Percentiles rank a stretch among this genome's conserved stretches.
These are phyloP conservation scores for Syzygium syzygioides DNA, from an alignment of 441 rosid genomes.

Conservation along the genomic window DNA sequence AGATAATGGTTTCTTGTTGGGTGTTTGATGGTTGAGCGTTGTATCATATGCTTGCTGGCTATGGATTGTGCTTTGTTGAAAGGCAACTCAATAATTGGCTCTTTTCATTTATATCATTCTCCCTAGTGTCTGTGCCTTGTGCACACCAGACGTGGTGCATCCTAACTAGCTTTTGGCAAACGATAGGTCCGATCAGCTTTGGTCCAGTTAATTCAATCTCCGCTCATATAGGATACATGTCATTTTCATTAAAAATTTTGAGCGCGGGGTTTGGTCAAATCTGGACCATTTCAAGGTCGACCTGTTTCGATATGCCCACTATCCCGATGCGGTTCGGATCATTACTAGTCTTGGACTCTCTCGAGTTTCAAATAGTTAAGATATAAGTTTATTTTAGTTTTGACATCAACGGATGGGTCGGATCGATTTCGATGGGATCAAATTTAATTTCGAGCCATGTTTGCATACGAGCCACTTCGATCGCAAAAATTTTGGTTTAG, in stretches of 20 bases:
- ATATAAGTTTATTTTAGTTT: neutral
- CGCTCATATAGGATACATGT: neutral
- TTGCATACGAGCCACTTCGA: neutral
- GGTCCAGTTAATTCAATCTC: neutral
- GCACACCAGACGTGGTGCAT: neutral
- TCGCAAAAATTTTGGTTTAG: neutral
- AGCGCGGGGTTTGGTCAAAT: neutral
- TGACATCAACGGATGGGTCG: neutral
- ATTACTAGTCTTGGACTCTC: neutral
- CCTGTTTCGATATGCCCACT: fast-evolving
- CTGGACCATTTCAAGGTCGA: too few species aligned
- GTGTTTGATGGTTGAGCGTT: neutral
- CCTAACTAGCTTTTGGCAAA: neutral
- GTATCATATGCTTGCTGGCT: neutral
- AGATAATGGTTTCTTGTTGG: neutral
- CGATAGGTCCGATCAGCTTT: neutral
- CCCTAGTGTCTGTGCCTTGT: neutral
- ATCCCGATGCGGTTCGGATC: fast-evolving
- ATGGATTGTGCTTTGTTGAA: neutral
- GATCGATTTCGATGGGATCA: neutral
- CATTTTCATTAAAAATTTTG: neutral
- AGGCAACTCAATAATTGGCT: neutral
- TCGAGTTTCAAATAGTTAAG: neutral
- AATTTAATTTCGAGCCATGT: neutral
- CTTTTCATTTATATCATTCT: neutral